Percentiles rank a stretch among this genome's conserved stretches.
These are phyloP conservation scores for Penicillium expansum DNA, from an alignment of 2,329 filamentous ascomycete species.

Conservation along the genomic window DNA sequence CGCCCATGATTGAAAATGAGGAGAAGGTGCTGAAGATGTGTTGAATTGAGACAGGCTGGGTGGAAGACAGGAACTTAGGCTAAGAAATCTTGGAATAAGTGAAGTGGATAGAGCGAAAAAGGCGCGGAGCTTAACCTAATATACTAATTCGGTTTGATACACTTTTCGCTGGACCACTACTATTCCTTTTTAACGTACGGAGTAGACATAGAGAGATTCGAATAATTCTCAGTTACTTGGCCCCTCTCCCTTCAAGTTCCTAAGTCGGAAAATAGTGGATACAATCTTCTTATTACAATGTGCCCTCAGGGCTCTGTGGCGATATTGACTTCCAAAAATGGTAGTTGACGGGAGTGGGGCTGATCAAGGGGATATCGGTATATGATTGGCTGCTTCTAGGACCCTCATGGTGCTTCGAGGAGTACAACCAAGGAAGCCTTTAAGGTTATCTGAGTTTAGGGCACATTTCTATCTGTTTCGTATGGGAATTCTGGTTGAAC, in stretches of 20 bases:
- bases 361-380: too few relatives aligned
- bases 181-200: neutral
- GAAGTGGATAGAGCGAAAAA: neutral
- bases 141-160: too few relatives aligned
- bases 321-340: neutral
- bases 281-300: neutral
- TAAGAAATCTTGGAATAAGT: neutral
- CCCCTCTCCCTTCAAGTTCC: neutral
- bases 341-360: neutral
- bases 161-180: neutral
- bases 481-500: neutral
- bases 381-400: neutral
- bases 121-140: neutral
- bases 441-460: neutral
- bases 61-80: neutral
- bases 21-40: too few relatives aligned
- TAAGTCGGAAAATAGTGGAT: neutral
- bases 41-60: neutral
- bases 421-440: neutral
- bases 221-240: too few relatives aligned
- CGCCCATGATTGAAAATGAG: neutral
- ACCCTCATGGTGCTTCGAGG: too few relatives aligned
- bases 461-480: neutral
- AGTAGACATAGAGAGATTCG: neutral
- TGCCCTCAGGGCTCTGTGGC: neutral